Percentiles rank a stretch among this genome's conserved stretches.
phyloP scores from a whole-genome alignment of 2,329 filamentous ascomycete species.

The Ascocoryne sarcoides region DNA sequence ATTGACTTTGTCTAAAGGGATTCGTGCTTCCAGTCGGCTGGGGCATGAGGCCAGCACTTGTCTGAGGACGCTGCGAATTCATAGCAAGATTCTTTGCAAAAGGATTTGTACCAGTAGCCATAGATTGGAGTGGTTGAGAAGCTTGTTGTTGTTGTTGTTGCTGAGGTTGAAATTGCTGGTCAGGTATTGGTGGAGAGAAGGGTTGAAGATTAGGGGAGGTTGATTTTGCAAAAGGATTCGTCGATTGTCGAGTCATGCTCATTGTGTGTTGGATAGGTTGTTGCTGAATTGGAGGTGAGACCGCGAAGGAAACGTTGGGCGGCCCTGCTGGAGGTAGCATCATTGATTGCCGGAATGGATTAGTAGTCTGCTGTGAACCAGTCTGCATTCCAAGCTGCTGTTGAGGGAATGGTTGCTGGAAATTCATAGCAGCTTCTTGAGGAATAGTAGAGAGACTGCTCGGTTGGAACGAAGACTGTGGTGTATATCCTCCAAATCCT shows the following conservation, averaged over 20 bases:
- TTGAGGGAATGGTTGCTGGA: conserved; percentile 34
- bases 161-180: conserved; percentile 29
- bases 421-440: conserved; percentile 45
- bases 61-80: conserved; percentile 20
- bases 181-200: conserved; percentile 28
- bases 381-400: conserved; percentile 34
- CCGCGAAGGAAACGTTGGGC: conserved; percentile 32
- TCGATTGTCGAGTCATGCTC: conserved; percentile 54
- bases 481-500: conserved; percentile 75
- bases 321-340: conserved; percentile 52
- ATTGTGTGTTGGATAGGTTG: too few species aligned
- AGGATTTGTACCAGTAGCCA: conserved; percentile 63
- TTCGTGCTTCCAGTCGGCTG: conserved; percentile 87
- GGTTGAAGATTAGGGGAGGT: conserved; percentile 29
- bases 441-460: conserved; percentile 46
- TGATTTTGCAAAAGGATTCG: conserved; percentile 79
- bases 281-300: conserved; percentile 35
- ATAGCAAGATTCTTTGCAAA: conserved; percentile 46
- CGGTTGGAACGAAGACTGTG: conserved; percentile 52
- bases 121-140: conserved; percentile 43
- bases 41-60: conserved; percentile 46
- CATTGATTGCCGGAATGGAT: conserved; percentile 92
- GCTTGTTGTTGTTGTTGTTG: conserved; percentile 34
- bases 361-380: conserved; percentile 54
- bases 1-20: conserved; percentile 84